Percentiles rank a stretch among this genome's conserved stretches.
phyloP scores from a whole-genome alignment of 768 basidiomycete species.

The Phlebiopsis gigantea region DNA sequence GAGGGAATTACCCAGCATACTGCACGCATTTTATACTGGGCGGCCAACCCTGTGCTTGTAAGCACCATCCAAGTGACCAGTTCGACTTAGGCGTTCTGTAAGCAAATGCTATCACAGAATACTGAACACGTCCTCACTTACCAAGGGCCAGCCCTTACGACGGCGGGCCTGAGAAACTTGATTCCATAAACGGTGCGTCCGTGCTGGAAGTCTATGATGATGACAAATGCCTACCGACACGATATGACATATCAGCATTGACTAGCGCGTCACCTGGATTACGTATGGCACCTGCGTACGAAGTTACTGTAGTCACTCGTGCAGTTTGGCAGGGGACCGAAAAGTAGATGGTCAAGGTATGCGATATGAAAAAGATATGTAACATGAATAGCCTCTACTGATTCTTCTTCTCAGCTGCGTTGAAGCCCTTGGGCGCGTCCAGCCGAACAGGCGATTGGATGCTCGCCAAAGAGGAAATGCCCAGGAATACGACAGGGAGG shows the following conservation, averaged over 20 bases:
- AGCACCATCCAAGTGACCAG: background rate
- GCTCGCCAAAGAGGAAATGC: constrained; percentile 61
- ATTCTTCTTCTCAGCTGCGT: constrained; percentile 68
- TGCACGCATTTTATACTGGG: background rate
- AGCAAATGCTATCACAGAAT: background rate
- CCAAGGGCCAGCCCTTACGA: background rate
- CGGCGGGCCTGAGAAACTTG: background rate
- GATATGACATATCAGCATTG: background rate
- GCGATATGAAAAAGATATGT: background rate
- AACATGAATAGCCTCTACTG: constrained; percentile 36
- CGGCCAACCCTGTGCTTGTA: background rate
- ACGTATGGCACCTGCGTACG: background rate
- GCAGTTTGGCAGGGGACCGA: background rate
- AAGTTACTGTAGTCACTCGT: too few species aligned
- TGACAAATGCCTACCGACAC: background rate
- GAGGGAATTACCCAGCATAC: background rate
- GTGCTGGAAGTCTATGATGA: background rate
- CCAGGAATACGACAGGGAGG: constrained; percentile 59
- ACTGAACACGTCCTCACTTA: background rate
- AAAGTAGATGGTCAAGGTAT: background rate
- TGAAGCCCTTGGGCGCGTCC: constrained; percentile 62
- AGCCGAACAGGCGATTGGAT: constrained; percentile 66
- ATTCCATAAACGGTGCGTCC: background rate
- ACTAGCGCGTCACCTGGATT: background rate
- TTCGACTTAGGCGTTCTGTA: background rate